A percentile compares a stretch with the other conserved stretches of the same genome.
These are phyloP conservation scores for Aspergillus diversus DNA, from an alignment of 495 filamentous ascomycete species.

Conservation along the genomic window DNA sequence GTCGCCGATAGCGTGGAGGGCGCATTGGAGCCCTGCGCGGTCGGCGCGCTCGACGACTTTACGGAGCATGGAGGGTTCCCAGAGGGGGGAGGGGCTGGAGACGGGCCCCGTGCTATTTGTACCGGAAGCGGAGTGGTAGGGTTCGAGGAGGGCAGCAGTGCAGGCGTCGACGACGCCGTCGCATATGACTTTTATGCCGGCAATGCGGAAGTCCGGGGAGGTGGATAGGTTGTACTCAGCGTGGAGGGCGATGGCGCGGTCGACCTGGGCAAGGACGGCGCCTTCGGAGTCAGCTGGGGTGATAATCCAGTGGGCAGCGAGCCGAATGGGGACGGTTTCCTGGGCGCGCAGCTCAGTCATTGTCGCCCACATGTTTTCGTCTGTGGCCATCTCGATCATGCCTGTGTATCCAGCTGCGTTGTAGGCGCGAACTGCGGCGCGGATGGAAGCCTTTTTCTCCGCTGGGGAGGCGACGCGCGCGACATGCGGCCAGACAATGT, in stretches of 20 bases:
- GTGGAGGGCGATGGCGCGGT: conserved; percentile 60
- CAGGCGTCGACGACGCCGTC: conserved; percentile 71
- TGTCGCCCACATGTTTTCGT: conserved; percentile 59
- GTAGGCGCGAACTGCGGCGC: conserved; percentile 52
- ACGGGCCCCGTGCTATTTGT: conserved; percentile 28
- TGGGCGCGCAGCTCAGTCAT: conserved; percentile 42
- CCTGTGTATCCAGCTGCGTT: conserved; percentile 60
- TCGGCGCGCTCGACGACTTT: conserved; percentile 55
- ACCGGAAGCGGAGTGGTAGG: conserved; percentile 42
- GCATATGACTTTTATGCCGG: conserved; percentile 71
- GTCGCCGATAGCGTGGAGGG: conserved; percentile 67
- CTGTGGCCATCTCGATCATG: conserved; percentile 66
- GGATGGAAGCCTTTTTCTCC: conserved; percentile 43
- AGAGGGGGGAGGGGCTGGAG: conserved; percentile 47
- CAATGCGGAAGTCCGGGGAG: conserved; percentile 58
- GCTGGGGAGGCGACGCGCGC: conserved; percentile 52
- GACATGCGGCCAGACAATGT: conserved; percentile 63
- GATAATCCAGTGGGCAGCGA: conserved; percentile 66
- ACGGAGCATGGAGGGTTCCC: conserved; percentile 50
- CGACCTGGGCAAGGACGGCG: conserved; percentile 56
- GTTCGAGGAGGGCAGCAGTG: conserved; percentile 63
- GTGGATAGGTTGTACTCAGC: conserved; percentile 47
- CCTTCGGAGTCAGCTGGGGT: conserved; percentile 45
- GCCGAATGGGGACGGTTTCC: conserved; percentile 46
- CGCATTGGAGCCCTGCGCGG: conserved; percentile 58